Conservation (phyloP, 768 basidiomycete species). For the Dioszegia aurantiaca region DNA sequence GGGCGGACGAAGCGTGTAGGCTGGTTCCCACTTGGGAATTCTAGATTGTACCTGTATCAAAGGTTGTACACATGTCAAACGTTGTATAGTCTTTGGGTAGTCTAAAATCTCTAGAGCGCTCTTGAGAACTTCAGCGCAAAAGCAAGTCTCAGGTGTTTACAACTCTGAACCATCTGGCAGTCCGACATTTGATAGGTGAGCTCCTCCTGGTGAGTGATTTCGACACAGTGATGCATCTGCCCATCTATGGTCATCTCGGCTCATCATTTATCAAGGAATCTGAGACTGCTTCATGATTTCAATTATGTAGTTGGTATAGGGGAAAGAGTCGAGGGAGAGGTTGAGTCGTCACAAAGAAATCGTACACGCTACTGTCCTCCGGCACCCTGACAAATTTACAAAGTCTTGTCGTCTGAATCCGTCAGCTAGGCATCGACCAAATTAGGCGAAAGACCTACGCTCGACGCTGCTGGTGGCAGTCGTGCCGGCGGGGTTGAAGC, state of each 20-base stretch:
- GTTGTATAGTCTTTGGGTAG: too few relatives aligned
- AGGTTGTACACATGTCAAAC: background rate
- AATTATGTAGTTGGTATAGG: slow-evolving; percentile 2
- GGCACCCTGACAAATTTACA: slow-evolving; percentile 26
- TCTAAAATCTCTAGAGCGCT: too few relatives aligned
- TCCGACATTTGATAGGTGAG: background rate
- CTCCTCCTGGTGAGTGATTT: background rate
- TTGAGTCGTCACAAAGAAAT: slow-evolving; percentile 1
- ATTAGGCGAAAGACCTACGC: slow-evolving; percentile 35
- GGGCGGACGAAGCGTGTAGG: too few relatives aligned
- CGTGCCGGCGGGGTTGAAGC: slow-evolving; percentile 43
- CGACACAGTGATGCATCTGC: slow-evolving; percentile 2
- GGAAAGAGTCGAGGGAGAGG: background rate
- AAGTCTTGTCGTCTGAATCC: slow-evolving; percentile 49
- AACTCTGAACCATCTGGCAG: too few relatives aligned
- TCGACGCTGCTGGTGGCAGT: slow-evolving; percentile 50
- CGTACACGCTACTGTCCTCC: background rate
- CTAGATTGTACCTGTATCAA: background rate
- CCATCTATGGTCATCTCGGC: slow-evolving; percentile 1
- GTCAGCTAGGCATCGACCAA: too few relatives aligned
- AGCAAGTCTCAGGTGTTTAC: too few relatives aligned
- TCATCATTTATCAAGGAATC: background rate
- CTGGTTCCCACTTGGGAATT: too few relatives aligned
- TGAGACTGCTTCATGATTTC: slow-evolving; percentile 3
- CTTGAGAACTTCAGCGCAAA: too few relatives aligned